Evolutionary conservation across 2,329 filamentous ascomycete genomes (phyloP), one percentile per base, ranked within the genome.

Genomic region (Epichloe sp.): DNA sequence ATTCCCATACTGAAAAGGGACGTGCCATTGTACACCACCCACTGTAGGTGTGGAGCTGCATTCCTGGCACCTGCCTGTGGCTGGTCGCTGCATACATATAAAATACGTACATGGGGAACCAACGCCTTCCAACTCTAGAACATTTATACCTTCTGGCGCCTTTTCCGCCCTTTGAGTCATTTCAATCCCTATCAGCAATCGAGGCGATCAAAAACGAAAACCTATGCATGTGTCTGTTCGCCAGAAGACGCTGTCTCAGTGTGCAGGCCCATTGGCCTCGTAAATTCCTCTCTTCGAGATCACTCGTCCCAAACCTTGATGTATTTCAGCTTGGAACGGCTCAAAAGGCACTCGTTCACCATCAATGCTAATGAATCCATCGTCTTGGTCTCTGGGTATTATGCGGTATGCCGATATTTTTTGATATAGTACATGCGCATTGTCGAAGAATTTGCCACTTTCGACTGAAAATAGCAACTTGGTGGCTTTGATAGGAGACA

Each of bases 331-430:
- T 71, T 98, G 93, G 63, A 96, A 94, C 0, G 88, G 85, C 59
- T 84, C 84, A 64, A 95, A 97, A 0, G 88, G 86, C 3, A 95
- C 75, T 50, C 79, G 77, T 69, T 98, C 93, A 38, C 93, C 93
- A 62, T 97, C 93, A 57, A 98, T 88, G 64, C 88, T 94, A 64
- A 98, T 94, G 65, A 86, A 93, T 2, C 91, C 91, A 55, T 83
- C 77, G 40, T 78, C 71, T 59, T 83, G 76, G 55, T 84, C 70
- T 49, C 79, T 81, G 0, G 93, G 93, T 3, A 83, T 83, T 55
- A 98, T 83, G 42, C 93, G 79, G 64, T 93, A 96, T 0, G 85
- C 93, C n/a, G 78, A 77, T 4, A 96, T 77, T 66, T 98, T 98
- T 59, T 83, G 79, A 66, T 96, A 91, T 34, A 77, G 76, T 12